Conservation (phyloP, 2,329 filamentous ascomycete species). For the Fusarium sp. region DNA sequence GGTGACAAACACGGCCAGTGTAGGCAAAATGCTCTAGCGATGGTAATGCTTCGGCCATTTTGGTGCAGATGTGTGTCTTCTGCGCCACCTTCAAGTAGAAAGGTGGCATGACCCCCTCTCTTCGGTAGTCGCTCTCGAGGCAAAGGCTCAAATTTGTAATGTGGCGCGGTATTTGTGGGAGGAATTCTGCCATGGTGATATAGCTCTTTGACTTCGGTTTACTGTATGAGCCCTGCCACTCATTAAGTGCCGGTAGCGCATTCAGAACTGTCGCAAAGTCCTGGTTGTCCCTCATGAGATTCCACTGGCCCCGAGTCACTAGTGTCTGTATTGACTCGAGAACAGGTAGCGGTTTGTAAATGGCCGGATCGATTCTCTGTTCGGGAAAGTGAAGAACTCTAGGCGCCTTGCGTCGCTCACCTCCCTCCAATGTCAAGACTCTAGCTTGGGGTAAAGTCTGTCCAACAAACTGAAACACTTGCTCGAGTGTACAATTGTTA, state of each 20-base stretch:
- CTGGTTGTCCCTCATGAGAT: constrained; percentile 72
- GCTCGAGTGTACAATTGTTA: constrained; percentile 77
- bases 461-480: constrained; percentile 74
- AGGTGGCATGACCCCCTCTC: constrained; percentile 70
- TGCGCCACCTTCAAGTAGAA: constrained; percentile 72
- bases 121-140: constrained; percentile 78
- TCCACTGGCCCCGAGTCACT: constrained; percentile 82
- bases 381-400: constrained; percentile 63
- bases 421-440: constrained; percentile 80
- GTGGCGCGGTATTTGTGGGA: constrained; percentile 68
- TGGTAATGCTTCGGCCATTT: constrained; percentile 71
- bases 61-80: constrained; percentile 73
- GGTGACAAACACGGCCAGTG: constrained; percentile 77
- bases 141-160: constrained; percentile 75
- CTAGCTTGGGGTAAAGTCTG: constrained; percentile 70
- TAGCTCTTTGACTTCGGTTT: constrained; percentile 82
- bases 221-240: constrained; percentile 74
- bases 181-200: constrained; percentile 73
- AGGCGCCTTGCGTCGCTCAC: constrained; percentile 80
- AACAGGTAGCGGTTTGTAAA: constrained; percentile 56
- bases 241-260: constrained; percentile 74
- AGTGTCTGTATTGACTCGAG: constrained; percentile 73
- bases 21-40: constrained; percentile 77
- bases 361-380: constrained; percentile 35
- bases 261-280: constrained; percentile 73